Evolutionary conservation across 345 rosid species (phyloP).

Genomic region (Ceriops decandra): DNA sequence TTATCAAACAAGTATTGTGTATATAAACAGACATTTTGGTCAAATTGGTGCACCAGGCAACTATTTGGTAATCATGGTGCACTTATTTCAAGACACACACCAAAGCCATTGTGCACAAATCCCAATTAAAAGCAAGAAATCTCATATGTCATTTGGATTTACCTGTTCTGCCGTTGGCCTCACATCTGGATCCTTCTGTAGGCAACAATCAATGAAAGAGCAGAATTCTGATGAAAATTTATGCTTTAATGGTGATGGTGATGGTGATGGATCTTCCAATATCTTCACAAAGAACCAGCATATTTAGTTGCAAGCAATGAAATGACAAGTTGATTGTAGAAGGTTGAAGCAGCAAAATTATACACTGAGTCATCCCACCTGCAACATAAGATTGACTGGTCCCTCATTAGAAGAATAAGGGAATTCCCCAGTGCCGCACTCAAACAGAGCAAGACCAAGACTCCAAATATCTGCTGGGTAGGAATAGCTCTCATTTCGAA

Average conservation of each 20-base stretch:
- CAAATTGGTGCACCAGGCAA: too few relatives aligned
- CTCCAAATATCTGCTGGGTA: slow-evolving; percentile 99
- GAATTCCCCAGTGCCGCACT: slow-evolving; percentile 94
- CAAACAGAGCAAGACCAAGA: slow-evolving; percentile 91
- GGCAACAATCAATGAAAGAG: slow-evolving; percentile 81
- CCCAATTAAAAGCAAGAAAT: not conserved
- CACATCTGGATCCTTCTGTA: slow-evolving; percentile 72
- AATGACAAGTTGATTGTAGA: slow-evolving; percentile 3
- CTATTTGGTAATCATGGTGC: too few relatives aligned
- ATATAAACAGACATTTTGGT: too few relatives aligned
- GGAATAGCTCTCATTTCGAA: slow-evolving; percentile 75
- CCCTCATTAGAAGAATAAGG: slow-evolving; percentile 86
- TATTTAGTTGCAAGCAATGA: not conserved
- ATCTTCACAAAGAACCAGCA: slow-evolving; percentile 43
- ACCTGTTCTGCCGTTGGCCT: slow-evolving; percentile 97
- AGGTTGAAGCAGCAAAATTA: not conserved
- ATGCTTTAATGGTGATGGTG: slow-evolving; percentile 64
- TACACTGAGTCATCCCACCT: slow-evolving; percentile 39
- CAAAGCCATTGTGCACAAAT: not conserved
- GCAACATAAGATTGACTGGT: slow-evolving; percentile 91
- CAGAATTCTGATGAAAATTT: slow-evolving; percentile 83
- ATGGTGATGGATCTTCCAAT: slow-evolving; percentile 93
- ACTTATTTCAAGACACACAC: too few relatives aligned
- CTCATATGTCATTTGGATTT: slow-evolving; percentile 8
- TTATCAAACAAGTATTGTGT: not conserved